phyloP scores from a whole-genome alignment of 2,329 filamentous ascomycete genomes.

The Sporothrix globosa region DNA sequence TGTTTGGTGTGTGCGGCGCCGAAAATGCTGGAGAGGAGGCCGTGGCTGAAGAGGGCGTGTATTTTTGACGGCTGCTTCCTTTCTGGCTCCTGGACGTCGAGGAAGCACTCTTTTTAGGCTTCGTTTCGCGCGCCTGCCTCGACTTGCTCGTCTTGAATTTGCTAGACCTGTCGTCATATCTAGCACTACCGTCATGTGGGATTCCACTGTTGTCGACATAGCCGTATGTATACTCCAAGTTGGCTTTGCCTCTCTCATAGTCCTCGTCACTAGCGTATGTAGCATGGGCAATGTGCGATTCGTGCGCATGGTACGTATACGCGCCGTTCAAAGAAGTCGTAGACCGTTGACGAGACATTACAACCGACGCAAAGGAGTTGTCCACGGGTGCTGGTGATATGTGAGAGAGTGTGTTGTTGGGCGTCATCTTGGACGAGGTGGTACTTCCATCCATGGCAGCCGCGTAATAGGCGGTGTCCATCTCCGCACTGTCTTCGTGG shows the following conservation, averaged over 20 bases:
- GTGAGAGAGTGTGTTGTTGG: slow-evolving; percentile 15
- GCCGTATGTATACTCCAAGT: slow-evolving; percentile 22
- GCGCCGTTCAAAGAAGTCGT: slow-evolving; percentile 5
- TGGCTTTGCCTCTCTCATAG: slow-evolving; percentile 22
- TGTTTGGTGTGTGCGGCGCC: slow-evolving; percentile 3
- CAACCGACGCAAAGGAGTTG: slow-evolving; percentile 25
- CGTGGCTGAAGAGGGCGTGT: neutral
- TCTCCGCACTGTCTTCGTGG: slow-evolving; percentile 1
- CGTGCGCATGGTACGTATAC: slow-evolving; percentile 12
- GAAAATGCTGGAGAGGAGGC: slow-evolving; percentile 30
- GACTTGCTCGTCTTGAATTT: slow-evolving; percentile 9
- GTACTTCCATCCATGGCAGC: slow-evolving; percentile 1
- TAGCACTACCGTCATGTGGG: neutral
- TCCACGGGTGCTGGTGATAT: neutral
- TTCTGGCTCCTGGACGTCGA: neutral
- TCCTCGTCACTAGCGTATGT: slow-evolving; percentile 24
- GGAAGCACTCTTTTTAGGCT: neutral
- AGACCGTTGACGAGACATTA: slow-evolving; percentile 12
- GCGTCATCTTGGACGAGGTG: slow-evolving; percentile 1
- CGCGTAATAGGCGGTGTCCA: neutral
- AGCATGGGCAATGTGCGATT: neutral
- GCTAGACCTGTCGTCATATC: neutral
- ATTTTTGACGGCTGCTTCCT: neutral
- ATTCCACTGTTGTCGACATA: neutral
- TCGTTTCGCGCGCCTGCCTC: neutral